Conservation (phyloP, 495 filamentous ascomycete species). For the Xylaria nigripes region DNA sequence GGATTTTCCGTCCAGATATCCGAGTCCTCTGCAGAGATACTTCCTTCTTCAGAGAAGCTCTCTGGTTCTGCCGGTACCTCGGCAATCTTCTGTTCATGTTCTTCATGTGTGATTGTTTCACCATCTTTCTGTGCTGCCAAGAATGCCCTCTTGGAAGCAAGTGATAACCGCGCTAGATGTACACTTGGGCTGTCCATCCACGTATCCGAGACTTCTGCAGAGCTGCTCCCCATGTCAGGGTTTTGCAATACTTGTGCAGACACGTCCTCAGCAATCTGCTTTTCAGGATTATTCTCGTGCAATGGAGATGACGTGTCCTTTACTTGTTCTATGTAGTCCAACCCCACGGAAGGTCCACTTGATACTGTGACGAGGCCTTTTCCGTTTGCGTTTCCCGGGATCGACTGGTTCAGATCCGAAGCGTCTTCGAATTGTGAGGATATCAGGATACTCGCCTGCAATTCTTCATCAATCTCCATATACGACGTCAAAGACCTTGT, state of each 20-base stretch:
- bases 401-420: background rate
- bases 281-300: background rate
- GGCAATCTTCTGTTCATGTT: background rate
- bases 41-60: background rate
- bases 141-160: slow-evolving; percentile 21
- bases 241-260: slow-evolving; percentile 5
- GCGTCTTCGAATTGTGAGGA: slow-evolving; percentile 12
- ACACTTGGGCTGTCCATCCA: slow-evolving; percentile 24
- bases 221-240: background rate
- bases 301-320: background rate
- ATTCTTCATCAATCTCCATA: slow-evolving; percentile 24
- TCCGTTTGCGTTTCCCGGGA: slow-evolving; percentile 1
- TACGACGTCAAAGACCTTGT: slow-evolving; percentile 17
- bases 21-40: slow-evolving; percentile 2
- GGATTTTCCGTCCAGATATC: slow-evolving; percentile 18
- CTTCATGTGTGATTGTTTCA: background rate
- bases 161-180: slow-evolving; percentile 28
- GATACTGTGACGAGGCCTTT: background rate
- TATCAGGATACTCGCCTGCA: slow-evolving; percentile 24
- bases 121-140: slow-evolving; percentile 16
- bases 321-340: background rate
- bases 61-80: slow-evolving; percentile 4
- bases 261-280: slow-evolving; percentile 1
- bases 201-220: slow-evolving; percentile 4
- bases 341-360: background rate